These are phyloP conservation scores for Pyrrhoderma lamaoense DNA, from an alignment of 1,284 basidiomycete species.

Conservation along the genomic window DNA sequence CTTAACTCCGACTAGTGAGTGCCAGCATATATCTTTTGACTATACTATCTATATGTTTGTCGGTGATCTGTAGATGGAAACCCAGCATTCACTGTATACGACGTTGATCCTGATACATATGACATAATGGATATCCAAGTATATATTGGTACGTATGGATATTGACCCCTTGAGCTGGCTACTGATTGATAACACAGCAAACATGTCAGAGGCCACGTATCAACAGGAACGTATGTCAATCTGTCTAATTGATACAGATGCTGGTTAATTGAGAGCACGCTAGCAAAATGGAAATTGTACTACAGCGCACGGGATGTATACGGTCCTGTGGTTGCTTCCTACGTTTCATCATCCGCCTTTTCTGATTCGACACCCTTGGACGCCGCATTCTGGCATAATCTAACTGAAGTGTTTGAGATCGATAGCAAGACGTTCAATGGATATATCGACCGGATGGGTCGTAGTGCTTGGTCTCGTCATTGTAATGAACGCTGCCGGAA, in stretches of 20 bases:
- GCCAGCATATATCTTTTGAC: neutral
- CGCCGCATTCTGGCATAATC: slow-evolving; percentile 53
- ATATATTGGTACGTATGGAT: slow-evolving; percentile 30
- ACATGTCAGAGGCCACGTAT: slow-evolving; percentile 33
- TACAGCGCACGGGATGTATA: slow-evolving; percentile 51
- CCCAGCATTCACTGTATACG: slow-evolving; percentile 46
- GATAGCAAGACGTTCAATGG: slow-evolving; percentile 42
- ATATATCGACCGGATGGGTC: slow-evolving; percentile 36
- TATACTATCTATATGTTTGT: neutral
- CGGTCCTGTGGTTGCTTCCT: slow-evolving; percentile 35
- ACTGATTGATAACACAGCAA: slow-evolving; percentile 22
- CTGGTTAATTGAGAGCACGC: slow-evolving; percentile 19
- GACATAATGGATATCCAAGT: slow-evolving; percentile 44
- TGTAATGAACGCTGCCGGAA: slow-evolving; percentile 40
- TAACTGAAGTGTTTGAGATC: slow-evolving; percentile 46
- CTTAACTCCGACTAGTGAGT: slow-evolving; percentile 45
- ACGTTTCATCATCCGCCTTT: slow-evolving; percentile 1
- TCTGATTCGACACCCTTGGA: slow-evolving; percentile 25
- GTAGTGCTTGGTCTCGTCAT: slow-evolving; percentile 29
- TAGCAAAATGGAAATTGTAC: slow-evolving; percentile 46
- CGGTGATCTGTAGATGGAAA: slow-evolving; percentile 33
- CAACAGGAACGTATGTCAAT: slow-evolving; percentile 29
- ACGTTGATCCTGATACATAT: slow-evolving; percentile 46
- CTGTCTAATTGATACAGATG: neutral
- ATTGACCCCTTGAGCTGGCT: neutral